Evolutionary conservation across 2,329 filamentous ascomycete species (phyloP).

Genomic region (Periconia sp.): DNA sequence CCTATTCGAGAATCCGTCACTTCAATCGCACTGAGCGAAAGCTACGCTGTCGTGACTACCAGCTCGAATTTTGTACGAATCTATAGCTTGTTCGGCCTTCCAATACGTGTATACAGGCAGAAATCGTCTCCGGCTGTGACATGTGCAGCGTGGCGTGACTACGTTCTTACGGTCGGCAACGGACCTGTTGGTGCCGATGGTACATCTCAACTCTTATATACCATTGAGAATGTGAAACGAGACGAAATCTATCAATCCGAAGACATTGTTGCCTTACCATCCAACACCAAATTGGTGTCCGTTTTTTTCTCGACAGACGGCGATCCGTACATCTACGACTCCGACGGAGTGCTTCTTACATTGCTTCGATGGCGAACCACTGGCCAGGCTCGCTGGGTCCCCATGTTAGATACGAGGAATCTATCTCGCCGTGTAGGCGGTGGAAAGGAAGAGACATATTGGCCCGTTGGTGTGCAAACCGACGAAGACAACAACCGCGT

Average conservation of each 20-base stretch:
- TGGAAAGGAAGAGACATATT: conserved; percentile 87
- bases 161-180: conserved; percentile 94
- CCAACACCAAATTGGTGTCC: conserved; percentile 71
- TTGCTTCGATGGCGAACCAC: conserved; percentile 87
- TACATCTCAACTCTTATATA: conserved; percentile 77
- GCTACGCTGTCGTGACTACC: conserved; percentile 87
- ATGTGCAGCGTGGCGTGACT: conserved; percentile 92
- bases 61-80: conserved; percentile 85
- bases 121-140: conserved; percentile 90
- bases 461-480: conserved; percentile 90
- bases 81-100: conserved; percentile 89
- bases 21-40: conserved; percentile 87
- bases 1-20: conserved; percentile 83
- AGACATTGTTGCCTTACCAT: conserved; percentile 82
- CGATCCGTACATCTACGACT: conserved; percentile 97
- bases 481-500: conserved; percentile 82
- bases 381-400: conserved; percentile 86
- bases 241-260: conserved; percentile 95
- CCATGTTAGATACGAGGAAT: conserved; percentile 84
- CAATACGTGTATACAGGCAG: conserved; percentile 84
- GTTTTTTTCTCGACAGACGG: conserved; percentile 92
- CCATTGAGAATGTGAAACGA: conserved; percentile 90
- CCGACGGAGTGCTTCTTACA: conserved; percentile 82
- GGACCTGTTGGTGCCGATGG: conserved; percentile 81
- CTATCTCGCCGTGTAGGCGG: conserved; percentile 81